These are phyloP conservation scores for Erysimum cheiri DNA, from an alignment of 441 rosid species.

Conservation along the genomic window DNA sequence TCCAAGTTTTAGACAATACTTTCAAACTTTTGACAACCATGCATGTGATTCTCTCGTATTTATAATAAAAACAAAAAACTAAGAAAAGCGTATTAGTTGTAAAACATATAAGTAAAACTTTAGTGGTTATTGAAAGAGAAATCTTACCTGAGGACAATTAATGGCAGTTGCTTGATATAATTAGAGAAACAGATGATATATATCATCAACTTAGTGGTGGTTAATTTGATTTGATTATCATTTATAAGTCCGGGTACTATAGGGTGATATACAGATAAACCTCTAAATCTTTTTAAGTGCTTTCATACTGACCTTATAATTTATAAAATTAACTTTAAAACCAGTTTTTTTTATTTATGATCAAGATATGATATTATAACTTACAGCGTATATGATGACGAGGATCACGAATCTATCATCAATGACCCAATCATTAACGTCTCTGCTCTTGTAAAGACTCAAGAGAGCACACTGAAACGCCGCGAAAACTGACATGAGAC, in stretches of 20 bases:
- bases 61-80: not conserved
- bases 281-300: not conserved
- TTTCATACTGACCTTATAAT: not conserved
- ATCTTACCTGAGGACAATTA: not conserved
- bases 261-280: not conserved
- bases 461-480: constrained; percentile 59
- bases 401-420: constrained; percentile 50
- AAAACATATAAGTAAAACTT: not conserved
- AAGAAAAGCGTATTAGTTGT: not conserved
- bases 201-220: constrained; percentile 21
- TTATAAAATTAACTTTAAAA: not conserved
- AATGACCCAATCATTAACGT: constrained; percentile 53
- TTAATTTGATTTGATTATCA: not conserved
- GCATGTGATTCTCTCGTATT: not conserved
- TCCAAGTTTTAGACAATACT: not conserved
- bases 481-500: constrained; percentile 58
- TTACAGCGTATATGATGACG: constrained; percentile 54
- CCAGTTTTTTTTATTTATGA: not conserved
- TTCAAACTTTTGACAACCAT: not conserved
- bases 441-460: constrained; percentile 46
- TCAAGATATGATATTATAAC: constrained; percentile 20
- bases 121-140: constrained; percentile 2
- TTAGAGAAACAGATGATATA: not conserved
- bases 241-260: not conserved
- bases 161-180: not conserved